Evolutionary conservation across 2,329 filamentous ascomycete species (phyloP).

Genomic region (Trichoderma sp.): DNA sequence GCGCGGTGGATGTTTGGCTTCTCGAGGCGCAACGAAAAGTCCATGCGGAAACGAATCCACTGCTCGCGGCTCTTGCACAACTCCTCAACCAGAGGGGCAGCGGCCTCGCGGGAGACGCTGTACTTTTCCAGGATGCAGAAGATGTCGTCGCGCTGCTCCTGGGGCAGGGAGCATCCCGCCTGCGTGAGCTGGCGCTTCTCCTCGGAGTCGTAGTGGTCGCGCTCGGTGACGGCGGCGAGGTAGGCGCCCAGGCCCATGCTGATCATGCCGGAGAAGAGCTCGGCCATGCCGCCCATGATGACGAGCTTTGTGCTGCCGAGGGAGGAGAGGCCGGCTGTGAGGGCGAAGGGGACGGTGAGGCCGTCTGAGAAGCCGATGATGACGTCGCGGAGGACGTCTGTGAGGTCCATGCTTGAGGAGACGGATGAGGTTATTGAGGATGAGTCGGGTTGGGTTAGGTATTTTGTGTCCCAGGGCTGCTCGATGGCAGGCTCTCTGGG

Average conservation of each 20-base stretch:
- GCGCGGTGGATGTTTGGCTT: slow-evolving; percentile 44
- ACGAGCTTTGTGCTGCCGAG: slow-evolving; percentile 64
- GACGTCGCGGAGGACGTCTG: slow-evolving; percentile 56
- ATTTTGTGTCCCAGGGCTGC: slow-evolving; percentile 28
- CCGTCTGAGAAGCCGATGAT: slow-evolving; percentile 78
- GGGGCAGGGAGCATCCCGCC: slow-evolving; percentile 43
- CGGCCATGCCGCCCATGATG: slow-evolving; percentile 70
- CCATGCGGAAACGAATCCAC: slow-evolving; percentile 59
- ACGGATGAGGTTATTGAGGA: slow-evolving; percentile 24
- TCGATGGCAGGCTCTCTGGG: slow-evolving; percentile 32
- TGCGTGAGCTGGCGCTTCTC: slow-evolving; percentile 41
- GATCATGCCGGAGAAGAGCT: slow-evolving; percentile 72
- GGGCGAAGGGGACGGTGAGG: slow-evolving; percentile 74
- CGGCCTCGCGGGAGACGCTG: slow-evolving; percentile 43
- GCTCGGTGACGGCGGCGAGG: slow-evolving; percentile 61
- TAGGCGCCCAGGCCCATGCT: slow-evolving; percentile 76
- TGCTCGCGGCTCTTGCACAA: slow-evolving; percentile 46
- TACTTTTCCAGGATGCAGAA: slow-evolving; percentile 52
- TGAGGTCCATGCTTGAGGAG: slow-evolving; percentile 33
- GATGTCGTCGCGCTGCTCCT: slow-evolving; percentile 46
- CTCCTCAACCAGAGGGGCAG: slow-evolving; percentile 47
- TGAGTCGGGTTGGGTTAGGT: slow-evolving; percentile 23
- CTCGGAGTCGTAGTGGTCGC: slow-evolving; percentile 49
- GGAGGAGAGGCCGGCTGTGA: slow-evolving; percentile 69
- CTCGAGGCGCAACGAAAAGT: slow-evolving; percentile 52